A percentile compares a stretch with the other conserved stretches of the same genome.
Conservation (phyloP, 306 rosid genomes). For the Malus orientalis region DNA sequence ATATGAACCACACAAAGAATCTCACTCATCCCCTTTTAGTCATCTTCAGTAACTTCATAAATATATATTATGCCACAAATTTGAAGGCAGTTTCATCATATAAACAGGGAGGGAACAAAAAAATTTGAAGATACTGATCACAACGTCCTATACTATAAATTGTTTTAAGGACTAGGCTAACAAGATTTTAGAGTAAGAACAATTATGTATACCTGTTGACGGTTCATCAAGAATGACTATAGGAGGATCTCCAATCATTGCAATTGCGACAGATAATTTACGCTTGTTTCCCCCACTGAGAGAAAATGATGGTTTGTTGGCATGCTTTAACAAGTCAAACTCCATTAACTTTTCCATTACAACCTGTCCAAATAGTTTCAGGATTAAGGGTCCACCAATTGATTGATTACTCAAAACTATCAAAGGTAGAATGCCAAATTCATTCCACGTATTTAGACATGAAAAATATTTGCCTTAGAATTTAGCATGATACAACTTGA, state of each 20-base stretch:
- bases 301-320: conserved; percentile 79
- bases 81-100: background rate
- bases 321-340: conserved; percentile 87
- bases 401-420: background rate
- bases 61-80: background rate
- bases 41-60: background rate
- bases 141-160: background rate
- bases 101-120: background rate
- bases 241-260: conserved; percentile 97
- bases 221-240: conserved; percentile 97
- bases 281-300: conserved; percentile 97
- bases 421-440: background rate
- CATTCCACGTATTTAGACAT: background rate
- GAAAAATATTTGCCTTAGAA: background rate
- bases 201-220: conserved; percentile 58
- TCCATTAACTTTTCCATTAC: conserved; percentile 79
- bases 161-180: background rate
- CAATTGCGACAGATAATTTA: conserved; percentile 89
- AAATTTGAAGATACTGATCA: background rate
- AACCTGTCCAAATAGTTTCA: conserved; percentile 55
- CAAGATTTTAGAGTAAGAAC: background rate
- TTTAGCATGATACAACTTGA: background rate
- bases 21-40: background rate
- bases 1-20: background rate
- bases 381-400: conserved; percentile 15